Evolutionary conservation across 2,329 filamentous ascomycete species (phyloP).

Genomic region (Blumeria graminis): DNA sequence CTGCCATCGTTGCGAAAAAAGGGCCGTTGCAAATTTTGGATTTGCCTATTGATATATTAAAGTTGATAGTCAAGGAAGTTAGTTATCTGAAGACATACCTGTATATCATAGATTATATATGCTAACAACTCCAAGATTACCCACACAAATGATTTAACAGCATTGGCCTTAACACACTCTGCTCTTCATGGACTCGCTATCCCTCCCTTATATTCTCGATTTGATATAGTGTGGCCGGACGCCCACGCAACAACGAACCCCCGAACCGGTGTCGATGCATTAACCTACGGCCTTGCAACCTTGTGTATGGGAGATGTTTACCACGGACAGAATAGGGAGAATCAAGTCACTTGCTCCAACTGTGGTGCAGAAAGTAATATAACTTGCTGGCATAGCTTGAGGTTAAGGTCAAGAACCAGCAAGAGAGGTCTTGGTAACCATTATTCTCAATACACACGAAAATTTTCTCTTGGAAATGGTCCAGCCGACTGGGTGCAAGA

Average conservation of each 20-base stretch:
- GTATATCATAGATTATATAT: too few relatives aligned
- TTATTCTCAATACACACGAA: constrained; percentile 55
- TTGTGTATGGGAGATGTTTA: constrained; percentile 50
- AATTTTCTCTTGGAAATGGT: constrained; percentile 69
- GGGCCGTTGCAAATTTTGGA: constrained; percentile 43
- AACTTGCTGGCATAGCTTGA: constrained; percentile 10
- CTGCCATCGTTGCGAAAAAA: constrained; percentile 33
- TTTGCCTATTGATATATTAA: constrained; percentile 45
- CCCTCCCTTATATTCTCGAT: constrained; percentile 60
- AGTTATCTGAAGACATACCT: too few relatives aligned
- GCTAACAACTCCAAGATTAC: constrained; percentile 30
- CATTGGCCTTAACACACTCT: constrained; percentile 55
- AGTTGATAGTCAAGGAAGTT: too few relatives aligned
- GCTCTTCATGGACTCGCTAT: constrained; percentile 51
- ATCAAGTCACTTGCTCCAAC: constrained; percentile 13
- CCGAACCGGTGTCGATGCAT: constrained; percentile 51
- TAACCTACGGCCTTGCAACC: constrained; percentile 62
- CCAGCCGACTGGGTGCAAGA: constrained; percentile 56
- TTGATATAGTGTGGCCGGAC: constrained; percentile 77
- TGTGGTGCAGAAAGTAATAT: constrained; percentile 12
- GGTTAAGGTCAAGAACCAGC: constrained; percentile 4
- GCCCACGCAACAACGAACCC: constrained; percentile 37
- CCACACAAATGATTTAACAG: constrained; percentile 60
- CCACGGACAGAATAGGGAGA: constrained; percentile 6
- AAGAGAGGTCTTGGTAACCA: constrained; percentile 38